Percentiles rank a stretch among this genome's conserved stretches.
phyloP scores from a whole-genome alignment of 2,329 filamentous ascomycete species.

The Pyrenophora graminea region DNA sequence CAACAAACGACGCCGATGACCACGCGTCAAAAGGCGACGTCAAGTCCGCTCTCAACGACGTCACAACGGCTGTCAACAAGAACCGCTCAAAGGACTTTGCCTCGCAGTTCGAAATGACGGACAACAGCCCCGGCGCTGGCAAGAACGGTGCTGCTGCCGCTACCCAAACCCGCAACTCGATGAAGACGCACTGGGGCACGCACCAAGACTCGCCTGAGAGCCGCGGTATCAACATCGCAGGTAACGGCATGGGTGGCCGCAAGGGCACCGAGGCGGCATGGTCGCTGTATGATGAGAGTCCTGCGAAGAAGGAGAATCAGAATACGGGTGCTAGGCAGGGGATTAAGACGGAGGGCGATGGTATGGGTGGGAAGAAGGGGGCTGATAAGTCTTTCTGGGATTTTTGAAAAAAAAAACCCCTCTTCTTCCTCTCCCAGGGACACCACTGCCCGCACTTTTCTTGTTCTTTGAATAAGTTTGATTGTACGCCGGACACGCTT shows the following conservation, averaged over 20 bases:
- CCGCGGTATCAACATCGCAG: slow-evolving; percentile 44
- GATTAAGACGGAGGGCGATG: slow-evolving; percentile 45
- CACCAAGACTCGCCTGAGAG: slow-evolving; percentile 36
- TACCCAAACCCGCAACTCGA: slow-evolving; percentile 61
- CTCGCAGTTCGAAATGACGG: slow-evolving; percentile 75
- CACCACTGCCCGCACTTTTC: no score
- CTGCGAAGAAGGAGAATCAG: slow-evolving; percentile 38
- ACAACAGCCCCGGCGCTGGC: slow-evolving; percentile 61
- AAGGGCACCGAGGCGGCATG: slow-evolving; percentile 46
- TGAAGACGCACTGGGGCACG: slow-evolving; percentile 41
- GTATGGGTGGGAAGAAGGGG: slow-evolving; percentile 48
- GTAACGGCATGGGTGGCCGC: slow-evolving; percentile 49
- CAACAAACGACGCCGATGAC: slow-evolving; percentile 51
- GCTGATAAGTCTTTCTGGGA: slow-evolving; percentile 37
- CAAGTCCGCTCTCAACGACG: slow-evolving; percentile 61
- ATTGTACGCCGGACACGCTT: no score
- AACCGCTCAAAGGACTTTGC: slow-evolving; percentile 77
- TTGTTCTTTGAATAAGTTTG: no score
- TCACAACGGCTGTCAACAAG: slow-evolving; percentile 72
- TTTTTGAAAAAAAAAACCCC: slow-evolving; percentile 20
- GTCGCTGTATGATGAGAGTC: slow-evolving; percentile 43
- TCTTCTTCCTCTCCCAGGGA: background rate
- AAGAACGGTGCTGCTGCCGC: slow-evolving; percentile 46
- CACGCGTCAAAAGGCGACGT: slow-evolving; percentile 46
- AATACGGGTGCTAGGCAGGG: slow-evolving; percentile 27